These are phyloP conservation scores for Pythium aphanidermatum DNA, from an alignment of 352 stramenopile genomes.

Conservation along the genomic window DNA sequence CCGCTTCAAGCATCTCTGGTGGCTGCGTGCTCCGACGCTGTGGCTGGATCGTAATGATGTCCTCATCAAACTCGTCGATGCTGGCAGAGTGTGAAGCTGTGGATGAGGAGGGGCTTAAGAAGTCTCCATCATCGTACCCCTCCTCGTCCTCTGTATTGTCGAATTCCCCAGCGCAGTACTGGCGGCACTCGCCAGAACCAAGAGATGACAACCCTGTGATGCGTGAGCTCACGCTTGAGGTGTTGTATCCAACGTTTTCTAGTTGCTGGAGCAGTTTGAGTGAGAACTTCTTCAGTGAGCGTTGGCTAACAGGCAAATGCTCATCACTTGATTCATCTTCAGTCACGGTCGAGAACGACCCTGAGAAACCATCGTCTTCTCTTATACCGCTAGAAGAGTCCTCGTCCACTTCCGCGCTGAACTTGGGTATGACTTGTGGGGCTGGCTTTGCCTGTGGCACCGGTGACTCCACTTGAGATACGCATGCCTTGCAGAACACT, in stretches of 20 bases:
- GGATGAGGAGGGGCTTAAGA: too few relatives aligned
- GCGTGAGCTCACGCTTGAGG: constrained; percentile 3
- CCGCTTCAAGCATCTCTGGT: constrained; percentile 19
- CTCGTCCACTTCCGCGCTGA: too few relatives aligned
- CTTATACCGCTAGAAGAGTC: too few relatives aligned
- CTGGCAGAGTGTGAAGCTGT: too few relatives aligned
- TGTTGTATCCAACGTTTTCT: constrained; percentile 5
- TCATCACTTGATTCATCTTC: neutral
- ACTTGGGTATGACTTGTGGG: too few relatives aligned
- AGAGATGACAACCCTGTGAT: constrained; percentile 10
- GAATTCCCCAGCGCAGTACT: neutral
- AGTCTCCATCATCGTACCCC: too few relatives aligned
- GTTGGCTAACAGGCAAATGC: constrained; percentile 10
- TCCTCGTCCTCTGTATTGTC: neutral
- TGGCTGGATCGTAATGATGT: constrained; percentile 16
- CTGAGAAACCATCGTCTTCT: neutral
- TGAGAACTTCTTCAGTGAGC: constrained; percentile 20
- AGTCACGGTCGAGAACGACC: constrained; percentile 3
- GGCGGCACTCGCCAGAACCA: constrained; percentile 9
- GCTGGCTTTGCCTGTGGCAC: neutral
- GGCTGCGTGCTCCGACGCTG: constrained; percentile 16
- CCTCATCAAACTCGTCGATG: constrained; percentile 4
- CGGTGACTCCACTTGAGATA: constrained; percentile 1
- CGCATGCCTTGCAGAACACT: constrained; percentile 13
- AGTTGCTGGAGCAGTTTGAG: constrained; percentile 18